Percentiles rank a stretch among this genome's conserved stretches.
Evolutionary conservation across 1,284 basidiomycete genomes (phyloP).

Genomic region (Vanrija pseudolonga): DNA sequence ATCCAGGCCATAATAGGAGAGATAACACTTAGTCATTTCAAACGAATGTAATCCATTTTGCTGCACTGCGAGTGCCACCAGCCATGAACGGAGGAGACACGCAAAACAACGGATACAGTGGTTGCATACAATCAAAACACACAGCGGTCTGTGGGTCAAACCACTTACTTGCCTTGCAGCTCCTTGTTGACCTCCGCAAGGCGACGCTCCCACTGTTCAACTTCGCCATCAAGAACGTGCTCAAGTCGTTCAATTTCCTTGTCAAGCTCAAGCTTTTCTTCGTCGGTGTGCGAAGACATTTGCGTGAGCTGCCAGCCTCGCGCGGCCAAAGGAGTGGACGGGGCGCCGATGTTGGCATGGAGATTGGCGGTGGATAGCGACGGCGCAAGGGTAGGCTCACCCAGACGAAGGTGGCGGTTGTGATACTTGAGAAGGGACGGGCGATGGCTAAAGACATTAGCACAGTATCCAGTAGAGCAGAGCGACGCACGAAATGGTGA

Average conservation of each 20-base stretch:
- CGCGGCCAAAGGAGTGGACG: conserved; percentile 26
- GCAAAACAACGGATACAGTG: not conserved
- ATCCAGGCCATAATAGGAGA: too few species aligned
- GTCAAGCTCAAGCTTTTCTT: conserved; percentile 50
- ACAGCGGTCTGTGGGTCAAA: too few species aligned
- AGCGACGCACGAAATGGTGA: conserved; percentile 70
- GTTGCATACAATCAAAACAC: not conserved
- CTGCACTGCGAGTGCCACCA: not conserved
- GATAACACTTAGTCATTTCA: too few species aligned
- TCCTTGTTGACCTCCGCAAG: conserved; percentile 61
- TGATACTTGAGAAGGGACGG: conserved; percentile 56
- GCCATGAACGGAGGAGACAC: not conserved
- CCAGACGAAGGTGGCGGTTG: conserved; percentile 51
- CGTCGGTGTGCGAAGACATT: conserved; percentile 27
- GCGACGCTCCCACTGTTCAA: conserved; percentile 61
- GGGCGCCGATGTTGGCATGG: conserved; percentile 31
- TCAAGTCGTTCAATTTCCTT: conserved; percentile 46
- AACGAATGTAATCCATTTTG: too few species aligned
- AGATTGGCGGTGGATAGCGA: conserved; percentile 16
- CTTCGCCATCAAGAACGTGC: conserved; percentile 55
- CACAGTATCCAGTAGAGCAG: conserved; percentile 28
- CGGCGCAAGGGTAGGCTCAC: conserved; percentile 31
- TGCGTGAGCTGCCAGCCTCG: conserved; percentile 46
- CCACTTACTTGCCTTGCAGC: conserved; percentile 26
- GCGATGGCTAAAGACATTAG: conserved; percentile 46